Conservation (phyloP, 2,329 filamentous ascomycete genomes). For the Cytospora leucostoma region DNA sequence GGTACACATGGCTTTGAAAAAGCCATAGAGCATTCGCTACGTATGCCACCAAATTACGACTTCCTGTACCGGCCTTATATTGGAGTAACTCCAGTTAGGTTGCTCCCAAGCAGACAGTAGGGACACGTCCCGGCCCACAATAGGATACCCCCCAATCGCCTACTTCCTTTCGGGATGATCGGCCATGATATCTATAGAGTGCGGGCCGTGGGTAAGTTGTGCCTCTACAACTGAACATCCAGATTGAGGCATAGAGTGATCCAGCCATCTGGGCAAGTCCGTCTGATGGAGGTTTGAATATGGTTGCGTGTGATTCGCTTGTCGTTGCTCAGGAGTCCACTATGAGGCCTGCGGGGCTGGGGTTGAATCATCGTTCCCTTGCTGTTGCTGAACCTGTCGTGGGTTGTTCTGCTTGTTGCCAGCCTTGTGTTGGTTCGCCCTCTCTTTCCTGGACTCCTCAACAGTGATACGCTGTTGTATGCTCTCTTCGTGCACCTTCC, state of each 20-base stretch:
- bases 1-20: slow-evolving; percentile 13
- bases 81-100: neutral
- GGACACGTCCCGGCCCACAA: neutral
- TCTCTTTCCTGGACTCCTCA: slow-evolving; percentile 89
- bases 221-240: neutral
- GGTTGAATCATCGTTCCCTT: slow-evolving; percentile 19
- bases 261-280: neutral
- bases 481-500: slow-evolving; percentile 94
- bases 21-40: slow-evolving; percentile 15
- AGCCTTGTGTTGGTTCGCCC: slow-evolving; percentile 55
- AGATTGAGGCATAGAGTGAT: neutral
- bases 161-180: neutral
- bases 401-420: slow-evolving; percentile 38
- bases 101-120: neutral
- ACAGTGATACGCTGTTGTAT: slow-evolving; percentile 90
- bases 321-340: neutral
- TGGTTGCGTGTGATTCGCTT: neutral
- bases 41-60: slow-evolving; percentile 2
- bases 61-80: neutral
- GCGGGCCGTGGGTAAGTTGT: neutral
- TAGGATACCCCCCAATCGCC: slow-evolving; percentile 1
- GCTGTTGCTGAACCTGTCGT: slow-evolving; percentile 31
- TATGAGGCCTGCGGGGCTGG: slow-evolving; percentile 22
- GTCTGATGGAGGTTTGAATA: neutral
- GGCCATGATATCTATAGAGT: neutral